Evolutionary conservation across 148 eudicot species (phyloP).

Genomic region (Fagopyrum tataricum): DNA sequence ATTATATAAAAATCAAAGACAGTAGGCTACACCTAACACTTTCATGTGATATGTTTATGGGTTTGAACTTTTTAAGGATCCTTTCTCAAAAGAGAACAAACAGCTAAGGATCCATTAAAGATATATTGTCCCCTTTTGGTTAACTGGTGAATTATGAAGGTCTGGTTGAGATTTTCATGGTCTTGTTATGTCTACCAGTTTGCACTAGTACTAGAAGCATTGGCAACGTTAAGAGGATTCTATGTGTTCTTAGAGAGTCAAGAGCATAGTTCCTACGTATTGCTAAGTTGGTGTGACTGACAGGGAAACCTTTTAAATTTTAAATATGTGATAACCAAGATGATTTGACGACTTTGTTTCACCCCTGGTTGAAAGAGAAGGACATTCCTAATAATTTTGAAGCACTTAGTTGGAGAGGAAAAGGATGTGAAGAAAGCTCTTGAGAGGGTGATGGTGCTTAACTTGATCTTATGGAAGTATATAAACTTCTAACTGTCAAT

Average conservation of each 20-base stretch:
- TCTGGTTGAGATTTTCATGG: neutral
- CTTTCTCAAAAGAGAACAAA: neutral
- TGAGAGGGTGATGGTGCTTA: neutral
- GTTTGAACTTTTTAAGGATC: neutral
- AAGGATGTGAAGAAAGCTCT: conserved; percentile 1
- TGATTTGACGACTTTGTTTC: neutral
- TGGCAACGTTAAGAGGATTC: neutral
- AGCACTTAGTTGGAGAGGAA: neutral
- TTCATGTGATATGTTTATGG: neutral
- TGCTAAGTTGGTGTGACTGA: neutral
- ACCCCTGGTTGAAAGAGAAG: neutral
- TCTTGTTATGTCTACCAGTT: neutral
- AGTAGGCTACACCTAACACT: neutral
- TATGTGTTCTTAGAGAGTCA: neutral
- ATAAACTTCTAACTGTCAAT: neutral
- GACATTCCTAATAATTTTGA: neutral
- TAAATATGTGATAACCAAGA: neutral
- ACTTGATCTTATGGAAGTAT: conserved; percentile 6
- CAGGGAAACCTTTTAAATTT: neutral
- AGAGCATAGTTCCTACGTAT: neutral
- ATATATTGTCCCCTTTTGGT: neutral
- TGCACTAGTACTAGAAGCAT: neutral
- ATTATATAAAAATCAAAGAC: neutral
- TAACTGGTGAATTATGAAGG: neutral
- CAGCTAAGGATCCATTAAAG: neutral